Conservation (phyloP, 495 filamentous ascomycete genomes). For the Aspergillus conjunctus region DNA sequence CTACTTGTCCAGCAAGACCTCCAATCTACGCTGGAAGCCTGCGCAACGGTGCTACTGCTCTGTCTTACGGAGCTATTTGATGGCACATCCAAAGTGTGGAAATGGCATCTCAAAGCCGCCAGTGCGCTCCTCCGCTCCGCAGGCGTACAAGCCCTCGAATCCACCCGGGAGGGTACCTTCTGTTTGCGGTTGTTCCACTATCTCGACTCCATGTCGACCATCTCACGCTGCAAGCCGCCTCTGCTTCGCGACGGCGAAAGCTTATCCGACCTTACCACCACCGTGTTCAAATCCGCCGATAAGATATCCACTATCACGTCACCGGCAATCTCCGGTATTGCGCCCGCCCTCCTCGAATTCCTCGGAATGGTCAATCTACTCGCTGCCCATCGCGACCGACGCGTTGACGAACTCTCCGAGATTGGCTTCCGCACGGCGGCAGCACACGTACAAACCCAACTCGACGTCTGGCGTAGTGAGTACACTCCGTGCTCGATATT, state of each 20-base stretch:
- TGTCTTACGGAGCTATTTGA: conserved; percentile 35
- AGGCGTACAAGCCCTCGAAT: conserved; percentile 16
- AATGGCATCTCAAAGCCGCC: conserved; percentile 37
- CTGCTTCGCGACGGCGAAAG: conserved; percentile 25
- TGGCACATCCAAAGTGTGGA: conserved; percentile 31
- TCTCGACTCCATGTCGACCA: conserved; percentile 37
- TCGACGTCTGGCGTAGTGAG: conserved; percentile 29
- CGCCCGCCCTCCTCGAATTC: conserved; percentile 29
- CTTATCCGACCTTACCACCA: conserved; percentile 26
- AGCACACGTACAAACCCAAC: conserved; percentile 20
- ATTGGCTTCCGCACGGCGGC: conserved; percentile 35
- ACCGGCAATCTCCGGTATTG: conserved; percentile 27
- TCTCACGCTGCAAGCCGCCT: conserved; percentile 35
- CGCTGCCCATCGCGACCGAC: conserved; percentile 32
- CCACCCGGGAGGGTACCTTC: conserved; percentile 24
- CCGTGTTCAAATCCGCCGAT: background rate
- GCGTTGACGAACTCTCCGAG: conserved; percentile 34
- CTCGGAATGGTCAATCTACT: conserved; percentile 35
- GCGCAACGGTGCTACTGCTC: conserved; percentile 29
- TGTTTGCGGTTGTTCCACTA: conserved; percentile 35
- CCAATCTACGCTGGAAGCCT: conserved; percentile 28
- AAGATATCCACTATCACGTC: background rate
- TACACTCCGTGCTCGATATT: conserved; percentile 13
- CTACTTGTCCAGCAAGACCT: conserved; percentile 19
- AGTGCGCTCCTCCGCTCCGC: conserved; percentile 30